Percentiles rank a stretch among this genome's conserved stretches.
These are phyloP conservation scores for Citrus maxima DNA, from an alignment of 345 rosid genomes.

Conservation along the genomic window DNA sequence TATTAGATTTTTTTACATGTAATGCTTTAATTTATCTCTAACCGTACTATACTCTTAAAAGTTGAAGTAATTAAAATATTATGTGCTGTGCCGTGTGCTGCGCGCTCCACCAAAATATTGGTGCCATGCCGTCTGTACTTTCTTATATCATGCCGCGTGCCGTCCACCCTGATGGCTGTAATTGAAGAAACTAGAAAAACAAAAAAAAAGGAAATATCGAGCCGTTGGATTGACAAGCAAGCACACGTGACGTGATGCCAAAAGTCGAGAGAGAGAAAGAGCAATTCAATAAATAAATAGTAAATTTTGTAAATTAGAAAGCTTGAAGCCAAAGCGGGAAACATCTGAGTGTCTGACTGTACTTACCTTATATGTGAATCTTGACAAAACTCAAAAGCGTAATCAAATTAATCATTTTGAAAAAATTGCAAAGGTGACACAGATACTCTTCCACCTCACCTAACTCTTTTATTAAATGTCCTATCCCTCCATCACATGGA, in stretches of 20 bases:
- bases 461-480: background rate
- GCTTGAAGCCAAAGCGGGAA: slow-evolving; percentile 49
- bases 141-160: too few species aligned
- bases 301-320: slow-evolving; percentile 15
- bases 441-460: background rate
- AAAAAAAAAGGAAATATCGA: background rate
- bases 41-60: too few species aligned
- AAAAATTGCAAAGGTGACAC: background rate
- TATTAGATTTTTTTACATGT: too few species aligned
- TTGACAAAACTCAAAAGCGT: background rate
- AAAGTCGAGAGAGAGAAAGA: background rate
- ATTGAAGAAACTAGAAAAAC: too few species aligned
- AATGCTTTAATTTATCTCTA: accelerated
- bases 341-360: slow-evolving; percentile 43
- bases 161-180: too few species aligned
- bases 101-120: too few species aligned
- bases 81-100: too few species aligned
- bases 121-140: too few species aligned
- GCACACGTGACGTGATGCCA: background rate
- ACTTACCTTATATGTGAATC: background rate
- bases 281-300: background rate
- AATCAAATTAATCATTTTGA: background rate
- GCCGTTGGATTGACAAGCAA: background rate
- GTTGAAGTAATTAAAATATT: too few species aligned
- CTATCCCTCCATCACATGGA: background rate